Evolutionary conservation across 805 yeast genomes (phyloP), one percentile per base, ranked within the genome.

Genomic region (Lipomyces anomalus): DNA sequence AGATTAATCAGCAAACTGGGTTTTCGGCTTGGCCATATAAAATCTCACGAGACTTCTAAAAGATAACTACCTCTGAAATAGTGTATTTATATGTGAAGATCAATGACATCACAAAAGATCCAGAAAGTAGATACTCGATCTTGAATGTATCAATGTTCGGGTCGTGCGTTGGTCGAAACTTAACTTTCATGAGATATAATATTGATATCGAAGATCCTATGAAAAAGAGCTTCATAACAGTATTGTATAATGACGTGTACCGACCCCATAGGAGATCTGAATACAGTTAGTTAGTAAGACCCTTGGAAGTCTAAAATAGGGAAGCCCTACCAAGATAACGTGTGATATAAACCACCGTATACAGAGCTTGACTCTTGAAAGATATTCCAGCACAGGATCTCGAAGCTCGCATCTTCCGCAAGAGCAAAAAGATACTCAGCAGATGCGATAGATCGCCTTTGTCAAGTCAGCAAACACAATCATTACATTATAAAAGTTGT

Each of bases 371-470:
- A 0, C 97, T 85, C 67, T 90, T 90, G 61, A 85, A 68, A 1
- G 97, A 88, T 40, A 92, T 75, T 36, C 98, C 98, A 24, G 79
- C 76, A 38, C 84, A 79, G 4, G 94, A 80, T 49, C 70, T 71
- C 44, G 83, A 75, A 4, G 67, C 60, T 42, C 70, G 74, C 56
- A 92, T 86, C 34, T 87, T 77, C 44, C 78, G 80, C 41, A 90
- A 69, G 53, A 92, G 72, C 44, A 92, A 75, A 48, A 84, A 68
- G 40, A 86, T 84, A 57, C 94, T 80, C 16, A 82, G 78, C 64
- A 86, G 67, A 63, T 92, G 98, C 38, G 92, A 78, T 44, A 86
- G 60, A 61, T 92, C 98, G 23, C 90, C 95, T 36, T 22, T 6
- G 17, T 18, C 6, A 13, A 20, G 6, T 11, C 17, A 23, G 6